Evolutionary conservation across 371 early-diverging fungal genomes (phyloP), one percentile per base, ranked within the genome.

Genomic region (Mortierella sp.): DNA sequence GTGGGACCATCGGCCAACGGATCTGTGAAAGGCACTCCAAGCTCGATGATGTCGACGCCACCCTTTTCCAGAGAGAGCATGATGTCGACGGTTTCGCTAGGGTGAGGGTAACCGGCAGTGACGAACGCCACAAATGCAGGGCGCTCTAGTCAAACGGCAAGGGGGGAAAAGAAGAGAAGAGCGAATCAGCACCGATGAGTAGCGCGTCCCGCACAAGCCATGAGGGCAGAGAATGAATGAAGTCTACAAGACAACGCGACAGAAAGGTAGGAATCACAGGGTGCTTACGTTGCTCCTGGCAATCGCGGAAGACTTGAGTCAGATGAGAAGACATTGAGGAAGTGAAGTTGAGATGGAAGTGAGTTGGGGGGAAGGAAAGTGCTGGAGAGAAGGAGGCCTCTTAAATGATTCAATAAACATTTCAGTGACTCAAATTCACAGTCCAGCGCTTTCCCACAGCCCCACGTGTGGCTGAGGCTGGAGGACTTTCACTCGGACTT

Each of bases 11-110:
- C 99, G 13, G 97, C 99, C 45, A 96, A 85, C 27, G 99, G 98
- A 79, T 98, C 99, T 24, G 98, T 96, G 82, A 98, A 98, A 41
- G 99, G 99, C 27, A 98, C 91, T 57, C 98, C 98, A 21, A 98
- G 86, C 83, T 98, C 99, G 71, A 98, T 93, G n/a, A 96, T 88
- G 78, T 98, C 98, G 8, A 92, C 94, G 43, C 99, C 99, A 59
- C 96, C 96, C 71, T 84, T 87, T 78, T 98, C 91, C 10, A 97
- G 83, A 13, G 90, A 88, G 19, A 98, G 86, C 63, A 98, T 71
- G 28, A 92, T 82, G 54, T 94, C 94, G 39, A 94, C 91, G 4
- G 96, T 92, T 39, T 87, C 84, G 34, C 83, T 82, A 24, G 89
- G 85, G 22, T 86, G 79, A 16, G 98, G 98, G 69, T 85, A 97